phyloP scores from a whole-genome alignment of 805 yeast genomes.

The Yamadazyma scolyti region DNA sequence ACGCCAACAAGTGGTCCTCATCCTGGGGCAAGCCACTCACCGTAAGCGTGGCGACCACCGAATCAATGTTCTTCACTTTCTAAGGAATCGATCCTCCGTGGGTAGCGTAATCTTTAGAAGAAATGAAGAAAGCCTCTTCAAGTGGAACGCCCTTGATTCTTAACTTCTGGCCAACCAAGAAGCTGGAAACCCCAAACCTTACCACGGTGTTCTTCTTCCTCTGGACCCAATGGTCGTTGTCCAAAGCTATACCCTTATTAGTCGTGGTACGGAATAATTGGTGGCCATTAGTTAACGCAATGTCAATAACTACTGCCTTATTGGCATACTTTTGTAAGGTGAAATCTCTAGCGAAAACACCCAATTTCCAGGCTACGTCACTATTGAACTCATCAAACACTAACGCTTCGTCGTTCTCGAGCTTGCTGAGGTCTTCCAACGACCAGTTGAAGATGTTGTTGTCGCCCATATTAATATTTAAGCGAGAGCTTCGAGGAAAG shows the following conservation, averaged over 20 bases:
- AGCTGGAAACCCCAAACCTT: slow-evolving; percentile 47
- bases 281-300: slow-evolving; percentile 44
- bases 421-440: slow-evolving; percentile 13
- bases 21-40: slow-evolving; percentile 55
- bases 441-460: too few species aligned
- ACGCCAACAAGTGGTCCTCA: slow-evolving; percentile 51
- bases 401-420: slow-evolving; percentile 17
- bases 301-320: slow-evolving; percentile 45
- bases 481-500: too few species aligned
- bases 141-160: slow-evolving; percentile 30
- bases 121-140: slow-evolving; percentile 36
- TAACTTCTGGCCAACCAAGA: slow-evolving; percentile 43
- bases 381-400: slow-evolving; percentile 23
- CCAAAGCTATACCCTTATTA: slow-evolving; percentile 36
- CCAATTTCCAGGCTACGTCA: slow-evolving; percentile 45
- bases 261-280: slow-evolving; percentile 43
- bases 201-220: slow-evolving; percentile 47
- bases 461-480: too few species aligned
- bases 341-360: slow-evolving; percentile 34
- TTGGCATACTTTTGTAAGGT: slow-evolving; percentile 22
- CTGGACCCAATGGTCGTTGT: slow-evolving; percentile 52
- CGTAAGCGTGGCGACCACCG: slow-evolving; percentile 46
- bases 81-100: slow-evolving; percentile 61
- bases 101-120: slow-evolving; percentile 42
- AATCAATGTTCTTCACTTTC: slow-evolving; percentile 29